phyloP scores from a whole-genome alignment of 176 grass and related monocot genomes.

The Chloris gayana region DNA sequence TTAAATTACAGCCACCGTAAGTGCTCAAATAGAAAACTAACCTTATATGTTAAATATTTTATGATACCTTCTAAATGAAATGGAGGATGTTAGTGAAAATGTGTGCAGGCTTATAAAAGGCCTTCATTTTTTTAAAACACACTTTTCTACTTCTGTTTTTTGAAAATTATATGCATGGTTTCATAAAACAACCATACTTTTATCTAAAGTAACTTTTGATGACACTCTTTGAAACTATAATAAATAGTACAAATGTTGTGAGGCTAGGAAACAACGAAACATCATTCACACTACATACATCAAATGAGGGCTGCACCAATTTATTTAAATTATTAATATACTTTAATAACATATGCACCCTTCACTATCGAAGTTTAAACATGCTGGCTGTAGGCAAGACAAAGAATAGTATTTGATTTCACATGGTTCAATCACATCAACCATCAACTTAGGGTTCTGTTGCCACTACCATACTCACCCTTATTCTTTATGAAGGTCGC shows the following conservation, averaged over 20 bases:
- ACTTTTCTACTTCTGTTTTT: background rate
- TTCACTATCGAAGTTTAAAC: background rate
- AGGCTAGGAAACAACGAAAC: background rate
- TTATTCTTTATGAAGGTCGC: constrained; percentile 11
- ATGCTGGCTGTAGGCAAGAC: background rate
- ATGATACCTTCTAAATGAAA: background rate
- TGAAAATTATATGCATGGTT: background rate
- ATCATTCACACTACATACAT: background rate
- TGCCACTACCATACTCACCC: background rate
- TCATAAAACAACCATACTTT: background rate
- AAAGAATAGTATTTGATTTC: background rate
- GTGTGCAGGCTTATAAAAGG: background rate
- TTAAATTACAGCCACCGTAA: background rate
- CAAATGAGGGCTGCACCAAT: background rate
- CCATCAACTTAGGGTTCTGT: background rate
- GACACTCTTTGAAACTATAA: background rate
- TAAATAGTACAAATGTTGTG: background rate
- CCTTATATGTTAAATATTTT: background rate
- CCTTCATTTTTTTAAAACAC: background rate
- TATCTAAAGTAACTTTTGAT: background rate
- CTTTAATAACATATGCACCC: background rate
- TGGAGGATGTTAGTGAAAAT: background rate
- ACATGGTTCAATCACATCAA: background rate
- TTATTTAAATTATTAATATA: constrained; percentile 12
- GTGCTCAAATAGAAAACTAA: background rate